Base-by-base conservation (phyloP, 2,329 filamentous ascomycete species). In the Colletotrichum sp. region DNA sequence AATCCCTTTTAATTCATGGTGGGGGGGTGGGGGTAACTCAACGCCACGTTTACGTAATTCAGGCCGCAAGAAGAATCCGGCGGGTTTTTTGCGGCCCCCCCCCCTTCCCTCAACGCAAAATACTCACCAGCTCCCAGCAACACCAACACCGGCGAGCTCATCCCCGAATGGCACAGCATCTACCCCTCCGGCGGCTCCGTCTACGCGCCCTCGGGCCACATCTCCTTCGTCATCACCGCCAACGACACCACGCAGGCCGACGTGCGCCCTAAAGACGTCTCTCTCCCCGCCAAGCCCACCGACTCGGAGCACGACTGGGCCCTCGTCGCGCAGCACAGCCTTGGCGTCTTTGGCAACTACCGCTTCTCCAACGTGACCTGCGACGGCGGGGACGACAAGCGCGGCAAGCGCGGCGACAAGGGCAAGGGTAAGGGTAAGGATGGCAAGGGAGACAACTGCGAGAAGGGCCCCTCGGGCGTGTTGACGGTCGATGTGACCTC, bases 101-200 rank as follows among this genome's bases (percentile, higher is more conserved):
- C 3, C n/a, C 15, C 1, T 1, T 26, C 24, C 21, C 0, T 24
- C 3, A 3, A 52, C 2, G 12, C 65, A 36, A 16, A 1, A 44
- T 26, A 9, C 69, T 72, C 13, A 63, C 30, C 28, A 30, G 0
- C 1, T 28, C 16, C 12, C 69, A 75, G 52, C 1, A 39, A 68
- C 62, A 62, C 68, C 16, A 63, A 5, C 62, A 44, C 69, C 8
- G 62, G 68, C n/a, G 36, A 66, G 8, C 24, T 68, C 26, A 67
- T 75, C 55, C 55, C 68, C 13, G 68, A 75, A 39, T 75, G 62
- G 72, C 72, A 75, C 55, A 67, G 72, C 69, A 10, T 66, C 18
- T 72, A 57, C 68, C 68, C 72, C 10, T 75, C 69, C 15, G 72
- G 68, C n/a, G 36, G 32, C 26, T 52, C 68, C 3, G 57, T 67